Evolutionary conservation across 2,329 filamentous ascomycete genomes (phyloP), one percentile per base, ranked within the genome.

Genomic region (Aspergillus jensenii): DNA sequence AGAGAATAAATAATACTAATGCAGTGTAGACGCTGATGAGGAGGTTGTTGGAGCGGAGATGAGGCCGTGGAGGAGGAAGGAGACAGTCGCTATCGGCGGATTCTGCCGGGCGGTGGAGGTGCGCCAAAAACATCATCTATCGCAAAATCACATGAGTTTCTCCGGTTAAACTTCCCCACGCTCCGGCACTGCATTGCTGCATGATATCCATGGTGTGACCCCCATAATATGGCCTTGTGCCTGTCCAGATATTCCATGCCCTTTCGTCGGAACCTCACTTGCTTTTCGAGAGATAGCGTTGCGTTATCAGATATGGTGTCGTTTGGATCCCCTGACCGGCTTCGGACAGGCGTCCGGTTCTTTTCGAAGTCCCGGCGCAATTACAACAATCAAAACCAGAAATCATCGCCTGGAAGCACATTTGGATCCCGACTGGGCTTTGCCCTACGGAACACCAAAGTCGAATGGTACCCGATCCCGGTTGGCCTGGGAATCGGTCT

Each of bases 401-500:
- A 61, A 54, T 46, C 67, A 12, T 62, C 64, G 2, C 52, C 59
- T 52, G 78, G 79, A 64, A 78, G 82, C 59, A 82, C 82, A n/a
- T 87, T 87, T 67, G 69, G 80, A 55, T 81, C 82, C 39, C 76
- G 85, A 62, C 74, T 88, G 51, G 78, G 83, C 40, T 80, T 80
- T 52, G 86, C 87, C 39, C 80, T 87, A 64, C 78, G 80, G 40
- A 80, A 82, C 40, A 90, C 87, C 35, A 87, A 84, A 74, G 82
- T 95, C 61, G 86, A 90, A 79, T 97, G 93, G 93, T 91, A 92
- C 75, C 90, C 90, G 47, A 96, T 97, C 65, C 93, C 93, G 21
- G 85, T 96, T 55, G 90, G 89, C 25, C 81, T 96, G 21, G 93
- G 93, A 59, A 87, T 96, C 68, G 90, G 85, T 57, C 92, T 96